Percentiles rank a stretch among this genome's conserved stretches.
Conservation (phyloP, 2,329 filamentous ascomycete species). For the Colletotrichum scovillei region DNA sequence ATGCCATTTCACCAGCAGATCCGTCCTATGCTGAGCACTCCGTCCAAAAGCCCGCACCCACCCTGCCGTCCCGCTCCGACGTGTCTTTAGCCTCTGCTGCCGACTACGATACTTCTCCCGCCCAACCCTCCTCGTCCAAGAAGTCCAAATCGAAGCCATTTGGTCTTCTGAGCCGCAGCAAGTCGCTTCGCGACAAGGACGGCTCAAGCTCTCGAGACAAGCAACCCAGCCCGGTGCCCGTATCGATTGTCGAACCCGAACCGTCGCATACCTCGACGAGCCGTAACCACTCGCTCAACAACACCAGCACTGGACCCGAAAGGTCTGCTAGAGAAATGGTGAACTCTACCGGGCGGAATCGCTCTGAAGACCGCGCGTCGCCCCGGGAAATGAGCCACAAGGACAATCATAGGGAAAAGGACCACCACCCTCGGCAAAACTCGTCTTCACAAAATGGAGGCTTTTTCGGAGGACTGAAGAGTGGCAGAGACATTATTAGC, state of each 20-base stretch:
- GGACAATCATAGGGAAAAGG: slow-evolving; percentile 42
- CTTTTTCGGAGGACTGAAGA: slow-evolving; percentile 80
- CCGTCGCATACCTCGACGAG: slow-evolving; percentile 45
- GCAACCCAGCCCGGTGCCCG: slow-evolving; percentile 40
- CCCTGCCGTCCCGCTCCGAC: slow-evolving; percentile 62
- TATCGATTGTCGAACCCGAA: slow-evolving; percentile 50
- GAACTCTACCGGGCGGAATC: slow-evolving; percentile 72
- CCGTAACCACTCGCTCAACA: slow-evolving; percentile 61
- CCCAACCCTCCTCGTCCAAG: slow-evolving; percentile 48
- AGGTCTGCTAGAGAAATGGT: slow-evolving; percentile 77
- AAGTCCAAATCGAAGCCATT: slow-evolving; percentile 68
- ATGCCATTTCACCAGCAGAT: slow-evolving; percentile 40
- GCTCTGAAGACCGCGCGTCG: slow-evolving; percentile 75
- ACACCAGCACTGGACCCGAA: slow-evolving; percentile 73
- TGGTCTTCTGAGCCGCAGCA: slow-evolving; percentile 61
- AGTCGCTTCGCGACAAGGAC: slow-evolving; percentile 60
- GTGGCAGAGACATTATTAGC: slow-evolving; percentile 81
- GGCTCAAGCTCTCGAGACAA: slow-evolving; percentile 50
- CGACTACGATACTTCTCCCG: slow-evolving; percentile 55
- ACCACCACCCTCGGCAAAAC: slow-evolving; percentile 56
- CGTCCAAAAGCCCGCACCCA: slow-evolving; percentile 52
- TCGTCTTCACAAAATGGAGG: slow-evolving; percentile 69
- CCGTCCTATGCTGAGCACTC: slow-evolving; percentile 46
- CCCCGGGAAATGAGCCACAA: slow-evolving; percentile 57
- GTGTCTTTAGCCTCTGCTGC: slow-evolving; percentile 61